Percentiles rank a stretch among this genome's conserved stretches.
These are phyloP conservation scores for Aureobasidium lini DNA, from an alignment of 2,329 filamentous ascomycete genomes.

Conservation along the genomic window DNA sequence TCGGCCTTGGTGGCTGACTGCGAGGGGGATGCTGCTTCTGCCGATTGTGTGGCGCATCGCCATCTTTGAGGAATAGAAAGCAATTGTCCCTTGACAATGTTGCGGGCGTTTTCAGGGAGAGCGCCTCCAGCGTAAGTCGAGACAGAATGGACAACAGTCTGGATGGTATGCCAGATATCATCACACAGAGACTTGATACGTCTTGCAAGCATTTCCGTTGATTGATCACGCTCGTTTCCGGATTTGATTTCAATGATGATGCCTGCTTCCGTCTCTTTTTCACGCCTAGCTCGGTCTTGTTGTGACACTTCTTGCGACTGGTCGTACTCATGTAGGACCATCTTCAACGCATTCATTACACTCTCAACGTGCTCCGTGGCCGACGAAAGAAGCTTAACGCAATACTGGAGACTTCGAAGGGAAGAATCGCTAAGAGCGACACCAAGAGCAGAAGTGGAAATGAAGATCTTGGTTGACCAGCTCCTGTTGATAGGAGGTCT, in stretches of 20 bases:
- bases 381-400: conserved; percentile 69
- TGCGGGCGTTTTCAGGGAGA: conserved; percentile 77
- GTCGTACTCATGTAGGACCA: conserved; percentile 75
- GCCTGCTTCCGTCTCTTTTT: conserved; percentile 21
- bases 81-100: conserved; percentile 75
- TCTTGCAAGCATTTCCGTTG: conserved; percentile 59
- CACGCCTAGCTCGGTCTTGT: conserved; percentile 13
- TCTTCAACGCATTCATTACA: conserved; percentile 65
- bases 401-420: conserved; percentile 75
- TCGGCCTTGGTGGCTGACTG: conserved; percentile 15
- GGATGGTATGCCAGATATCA: conserved; percentile 50
- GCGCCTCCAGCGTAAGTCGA: conserved; percentile 88
- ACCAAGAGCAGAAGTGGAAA: conserved; percentile 83
- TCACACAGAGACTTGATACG: conserved; percentile 59
- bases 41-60: conserved; percentile 50
- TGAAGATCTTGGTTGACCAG: conserved; percentile 77
- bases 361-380: conserved; percentile 75
- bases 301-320: conserved; percentile 19
- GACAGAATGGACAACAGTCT: conserved; percentile 74
- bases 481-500: conserved; percentile 34
- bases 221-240: conserved; percentile 21
- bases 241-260: conserved; percentile 4
- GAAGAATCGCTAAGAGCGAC: conserved; percentile 89
- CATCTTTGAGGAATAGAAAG: conserved; percentile 79
- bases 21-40: conserved; percentile 23